Evolutionary conservation across 208 protist genomes (phyloP).

Genomic region (Endotrypanum monterogeii): DNA sequence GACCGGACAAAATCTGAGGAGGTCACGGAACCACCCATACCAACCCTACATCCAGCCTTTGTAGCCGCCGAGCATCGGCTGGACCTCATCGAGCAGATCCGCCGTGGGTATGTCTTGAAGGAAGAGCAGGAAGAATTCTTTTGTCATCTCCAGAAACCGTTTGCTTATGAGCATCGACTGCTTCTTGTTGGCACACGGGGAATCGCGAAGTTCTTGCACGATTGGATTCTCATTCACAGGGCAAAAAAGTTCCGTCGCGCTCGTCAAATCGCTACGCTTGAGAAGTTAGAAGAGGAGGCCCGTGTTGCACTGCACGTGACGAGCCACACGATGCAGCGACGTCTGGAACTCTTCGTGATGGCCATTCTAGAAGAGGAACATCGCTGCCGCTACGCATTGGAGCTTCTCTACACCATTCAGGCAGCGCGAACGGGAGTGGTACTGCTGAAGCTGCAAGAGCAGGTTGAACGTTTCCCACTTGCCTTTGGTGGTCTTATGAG

Average conservation of each 20-base stretch:
- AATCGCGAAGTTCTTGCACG: slow-evolving; percentile 35
- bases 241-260: slow-evolving; percentile 28
- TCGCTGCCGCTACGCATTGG: slow-evolving; percentile 41
- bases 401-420: slow-evolving; percentile 33
- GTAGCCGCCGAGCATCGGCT: slow-evolving; percentile 6
- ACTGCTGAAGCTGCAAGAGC: slow-evolving; percentile 36
- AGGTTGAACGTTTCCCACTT: slow-evolving; percentile 47
- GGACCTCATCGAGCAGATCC: slow-evolving; percentile 36
- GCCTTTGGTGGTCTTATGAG: slow-evolving; percentile 61
- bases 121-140: slow-evolving; percentile 31
- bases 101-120: slow-evolving; percentile 27
- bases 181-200: slow-evolving; percentile 34
- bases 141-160: background rate
- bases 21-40: background rate
- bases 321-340: slow-evolving; percentile 19
- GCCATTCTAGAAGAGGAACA: slow-evolving; percentile 36
- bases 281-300: slow-evolving; percentile 23
- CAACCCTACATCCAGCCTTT: slow-evolving; percentile 6
- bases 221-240: slow-evolving; percentile 38
- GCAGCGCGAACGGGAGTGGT: slow-evolving; percentile 40
- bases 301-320: slow-evolving; percentile 36
- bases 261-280: slow-evolving; percentile 14
- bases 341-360: slow-evolving; percentile 17
- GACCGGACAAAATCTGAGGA: background rate
- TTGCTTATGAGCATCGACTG: slow-evolving; percentile 33